Conservation (phyloP, 495 filamentous ascomycete species). For the Neurospora sp. region DNA sequence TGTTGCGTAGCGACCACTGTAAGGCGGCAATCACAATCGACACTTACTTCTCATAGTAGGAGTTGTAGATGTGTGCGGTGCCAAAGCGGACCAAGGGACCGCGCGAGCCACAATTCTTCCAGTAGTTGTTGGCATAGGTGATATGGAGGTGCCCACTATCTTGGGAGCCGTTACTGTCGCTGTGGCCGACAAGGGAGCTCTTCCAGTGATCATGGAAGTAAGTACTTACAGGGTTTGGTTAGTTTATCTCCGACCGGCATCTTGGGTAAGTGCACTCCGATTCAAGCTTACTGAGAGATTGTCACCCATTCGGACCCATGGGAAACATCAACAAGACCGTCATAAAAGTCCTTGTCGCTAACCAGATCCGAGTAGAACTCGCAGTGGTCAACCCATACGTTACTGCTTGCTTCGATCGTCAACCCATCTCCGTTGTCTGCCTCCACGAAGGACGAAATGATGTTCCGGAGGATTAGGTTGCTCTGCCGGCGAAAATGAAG, state of each 20-base stretch:
- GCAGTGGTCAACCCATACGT: constrained; percentile 61
- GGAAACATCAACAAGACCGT: constrained; percentile 53
- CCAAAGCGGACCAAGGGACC: constrained; percentile 53
- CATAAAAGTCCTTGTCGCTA: constrained; percentile 57
- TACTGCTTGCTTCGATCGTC: constrained; percentile 42
- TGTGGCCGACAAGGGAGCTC: constrained; percentile 52
- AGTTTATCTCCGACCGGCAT: neutral
- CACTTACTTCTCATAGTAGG: constrained; percentile 26
- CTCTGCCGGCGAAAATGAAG: constrained; percentile 35
- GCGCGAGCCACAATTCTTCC: constrained; percentile 50
- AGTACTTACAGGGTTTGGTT: constrained; percentile 15
- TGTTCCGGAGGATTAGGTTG: constrained; percentile 54
- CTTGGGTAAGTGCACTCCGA: neutral
- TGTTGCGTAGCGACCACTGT: neutral
- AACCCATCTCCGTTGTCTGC: constrained; percentile 52
- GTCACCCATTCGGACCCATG: constrained; percentile 46
- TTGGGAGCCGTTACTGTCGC: constrained; percentile 35
- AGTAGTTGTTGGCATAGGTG: constrained; percentile 55
- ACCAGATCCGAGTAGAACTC: constrained; percentile 49
- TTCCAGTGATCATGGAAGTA: constrained; percentile 58
- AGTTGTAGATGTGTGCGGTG: constrained; percentile 43
- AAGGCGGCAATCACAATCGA: neutral
- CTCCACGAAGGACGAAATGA: constrained; percentile 48
- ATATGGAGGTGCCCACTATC: constrained; percentile 46
- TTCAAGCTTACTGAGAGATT: constrained; percentile 24